Evolutionary conservation across 495 filamentous ascomycete species (phyloP).

Genomic region (Daldinia bambusicola): DNA sequence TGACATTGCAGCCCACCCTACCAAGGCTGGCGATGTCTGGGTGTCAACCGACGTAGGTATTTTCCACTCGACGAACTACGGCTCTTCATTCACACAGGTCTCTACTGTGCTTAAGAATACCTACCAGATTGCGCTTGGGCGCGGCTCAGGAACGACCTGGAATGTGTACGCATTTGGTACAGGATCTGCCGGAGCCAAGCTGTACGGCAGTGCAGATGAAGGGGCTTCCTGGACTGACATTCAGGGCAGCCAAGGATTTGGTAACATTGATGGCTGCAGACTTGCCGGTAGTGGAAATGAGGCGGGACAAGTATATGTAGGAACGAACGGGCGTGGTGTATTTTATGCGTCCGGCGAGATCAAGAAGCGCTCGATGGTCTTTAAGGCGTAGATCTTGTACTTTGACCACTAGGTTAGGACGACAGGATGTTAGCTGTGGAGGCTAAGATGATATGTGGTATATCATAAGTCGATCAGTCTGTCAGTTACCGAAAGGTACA

Average conservation of each 20-base stretch:
- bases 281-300: slow-evolving; percentile 61
- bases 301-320: slow-evolving; percentile 65
- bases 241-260: slow-evolving; percentile 65
- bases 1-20: slow-evolving; percentile 62
- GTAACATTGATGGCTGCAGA: slow-evolving; percentile 56
- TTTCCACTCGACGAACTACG: slow-evolving; percentile 62
- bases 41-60: slow-evolving; percentile 64
- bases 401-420: too few species aligned
- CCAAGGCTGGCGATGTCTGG: slow-evolving; percentile 62
- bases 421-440: too few species aligned
- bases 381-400: slow-evolving; percentile 11
- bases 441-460: too few species aligned
- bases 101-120: slow-evolving; percentile 53
- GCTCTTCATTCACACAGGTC: slow-evolving; percentile 56
- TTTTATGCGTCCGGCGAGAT: slow-evolving; percentile 56
- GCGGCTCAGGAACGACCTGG: slow-evolving; percentile 51
- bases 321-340: slow-evolving; percentile 68
- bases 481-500: neutral
- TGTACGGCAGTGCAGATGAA: slow-evolving; percentile 62
- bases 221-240: slow-evolving; percentile 64
- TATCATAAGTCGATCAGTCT: too few species aligned
- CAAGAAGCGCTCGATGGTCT: slow-evolving; percentile 19
- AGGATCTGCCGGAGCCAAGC: slow-evolving; percentile 54
- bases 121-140: slow-evolving; percentile 59
- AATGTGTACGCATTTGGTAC: slow-evolving; percentile 63